Percentiles rank a stretch among this genome's conserved stretches.
Conservation (phyloP, 495 filamentous ascomycete species). For the Penicillium arizonense region DNA sequence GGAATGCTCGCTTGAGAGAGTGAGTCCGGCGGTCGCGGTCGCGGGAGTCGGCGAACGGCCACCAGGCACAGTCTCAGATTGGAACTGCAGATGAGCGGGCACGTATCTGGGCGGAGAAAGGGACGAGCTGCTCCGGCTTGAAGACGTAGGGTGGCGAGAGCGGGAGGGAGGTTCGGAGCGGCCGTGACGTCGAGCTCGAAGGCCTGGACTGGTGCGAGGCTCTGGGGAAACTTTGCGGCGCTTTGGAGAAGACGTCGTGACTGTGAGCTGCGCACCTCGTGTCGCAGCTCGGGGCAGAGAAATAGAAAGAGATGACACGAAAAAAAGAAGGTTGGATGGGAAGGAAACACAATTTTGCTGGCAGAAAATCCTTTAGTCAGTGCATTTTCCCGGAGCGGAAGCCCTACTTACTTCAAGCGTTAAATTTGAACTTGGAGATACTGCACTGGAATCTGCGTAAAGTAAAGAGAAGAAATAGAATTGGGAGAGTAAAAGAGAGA, state of each 20-base stretch:
- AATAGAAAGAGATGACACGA: constrained; percentile 10
- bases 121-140: constrained; percentile 33
- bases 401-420: constrained; percentile 1
- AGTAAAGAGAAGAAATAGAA: not conserved
- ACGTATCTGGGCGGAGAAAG: constrained; percentile 49
- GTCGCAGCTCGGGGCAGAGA: constrained; percentile 46
- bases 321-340: constrained; percentile 7
- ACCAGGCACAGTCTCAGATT: constrained; percentile 40
- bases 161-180: constrained; percentile 30
- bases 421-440: not conserved
- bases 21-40: constrained; percentile 70
- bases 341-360: constrained; percentile 16
- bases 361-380: constrained; percentile 20
- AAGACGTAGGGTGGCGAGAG: constrained; percentile 32
- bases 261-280: constrained; percentile 65
- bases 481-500: not conserved
- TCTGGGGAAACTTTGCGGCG: constrained; percentile 75
- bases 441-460: not conserved
- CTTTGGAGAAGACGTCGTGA: constrained; percentile 89
- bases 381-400: constrained; percentile 17
- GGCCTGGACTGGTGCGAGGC: constrained; percentile 45
- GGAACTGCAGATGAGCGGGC: constrained; percentile 61
- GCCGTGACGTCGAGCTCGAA: constrained; percentile 37
- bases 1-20: constrained; percentile 61
- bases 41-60: constrained; percentile 49